Base-by-base conservation (phyloP, 768 basidiomycete genomes). In the Kwoniella sp. region DNA sequence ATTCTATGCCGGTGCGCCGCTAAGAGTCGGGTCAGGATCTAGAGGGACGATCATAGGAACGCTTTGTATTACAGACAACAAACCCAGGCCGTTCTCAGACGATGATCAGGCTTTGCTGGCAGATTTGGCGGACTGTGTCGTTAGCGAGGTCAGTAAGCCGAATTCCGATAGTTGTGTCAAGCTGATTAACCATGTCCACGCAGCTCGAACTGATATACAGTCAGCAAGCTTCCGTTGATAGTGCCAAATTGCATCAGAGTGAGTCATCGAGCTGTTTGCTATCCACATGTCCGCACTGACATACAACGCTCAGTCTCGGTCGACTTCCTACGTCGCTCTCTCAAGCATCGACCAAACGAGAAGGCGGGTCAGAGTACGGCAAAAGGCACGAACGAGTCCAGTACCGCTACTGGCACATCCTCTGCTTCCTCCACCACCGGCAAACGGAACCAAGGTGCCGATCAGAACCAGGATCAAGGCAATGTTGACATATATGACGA, bases 161-260 rank as follows among this genome's bases (percentile, higher is more conserved):
- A n/a, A 27, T 44, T 61, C n/a, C 4, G 27, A 24, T 33, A 15
- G 53, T 8, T n/a, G 49, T 33, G 27, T 12, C 8, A 40, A 24
- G 46, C 47, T 63, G 36, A 52, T 24, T 19, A 5, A 27, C 8
- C 2, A 44, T 48, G 24, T 19, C 3, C 17, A n/a, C 40, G 8
- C 25, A 72, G 68, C 68, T 79, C 12, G 78, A 79, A 58, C 64
- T 76, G 26, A 58, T 76, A 6, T 74, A 76, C 50, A 71, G 60
- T 50, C 72, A 77, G 36, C 65, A 65, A 58, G 69, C 74, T n/a
- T 65, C 69, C 6, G 57, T 72, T 27, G 65, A 71, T 15, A 66
- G 64, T 50, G 70, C 74, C 22, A 72, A 74, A 58, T 49, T 79
- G 53, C 78, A 79, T 58, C 76, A 79, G 67, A 76, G 72, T 74